Evolutionary conservation across 148 eudicot species (phyloP), one percentile per base, ranked within the genome.

Genomic region (Drosera capensis): DNA sequence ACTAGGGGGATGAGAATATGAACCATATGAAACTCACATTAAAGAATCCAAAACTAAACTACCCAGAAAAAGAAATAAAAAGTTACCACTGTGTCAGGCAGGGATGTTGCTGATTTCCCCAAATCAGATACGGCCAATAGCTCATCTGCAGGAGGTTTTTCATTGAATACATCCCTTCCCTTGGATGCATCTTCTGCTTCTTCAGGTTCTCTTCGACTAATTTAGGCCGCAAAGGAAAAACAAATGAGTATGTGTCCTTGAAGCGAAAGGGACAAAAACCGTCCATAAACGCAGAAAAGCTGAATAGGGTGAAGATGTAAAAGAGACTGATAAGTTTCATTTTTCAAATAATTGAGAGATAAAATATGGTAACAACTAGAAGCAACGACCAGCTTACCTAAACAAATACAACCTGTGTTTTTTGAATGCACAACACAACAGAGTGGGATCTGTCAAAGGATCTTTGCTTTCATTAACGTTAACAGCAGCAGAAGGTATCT

Each of bases 101-200:
- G 88, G 45, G 95, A 90, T 11, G 93, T 75, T 24, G 74, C 71
- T 46, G 93, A 49, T 48, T 90, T 90, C 65, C 99, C 95, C 52
- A 90, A 63, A 23, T 90, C 99, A 15, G 99, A 90, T 31, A 62
- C 95, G 65, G 99, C 75, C 75, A 90, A 56, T 60, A 90, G 95
- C 64, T 90, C 99, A 63, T 90, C 99, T 12, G 99, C 78, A 51
- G 99, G 95, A 35, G 99, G 95, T 60, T 90, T 90, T 60, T 90
- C 99, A 68, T 90, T 90, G 40, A 84, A 90, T 20, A 90, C 99
- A 49, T 90, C 99, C 40, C 99, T 62, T 34, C 99, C 99, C 70
- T 84, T 90, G 17, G 82, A 80, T 37, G 87, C 71, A 73, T 90
- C 99, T 56, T 84, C 99, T 34, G 99, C 81, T 55, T 90, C 99